phyloP scores from a whole-genome alignment of 495 filamentous ascomycete genomes.

The Trichoderma asperelloides region DNA sequence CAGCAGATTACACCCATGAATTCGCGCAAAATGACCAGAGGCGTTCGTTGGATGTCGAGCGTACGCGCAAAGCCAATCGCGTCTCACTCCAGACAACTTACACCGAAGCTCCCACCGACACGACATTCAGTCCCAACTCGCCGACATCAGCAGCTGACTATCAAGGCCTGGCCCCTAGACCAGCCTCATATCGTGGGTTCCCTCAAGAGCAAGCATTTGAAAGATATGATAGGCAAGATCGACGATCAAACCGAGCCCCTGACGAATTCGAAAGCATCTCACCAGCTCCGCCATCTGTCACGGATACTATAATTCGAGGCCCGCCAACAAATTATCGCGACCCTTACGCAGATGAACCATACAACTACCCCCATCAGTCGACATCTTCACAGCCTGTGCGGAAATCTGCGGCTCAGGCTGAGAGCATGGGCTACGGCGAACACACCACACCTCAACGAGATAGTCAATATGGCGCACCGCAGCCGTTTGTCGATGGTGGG shows the following conservation, averaged over 20 bases:
- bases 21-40: conserved; percentile 18
- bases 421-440: conserved; percentile 33
- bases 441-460: conserved; percentile 21
- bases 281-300: conserved; percentile 38
- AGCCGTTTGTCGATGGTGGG: not conserved
- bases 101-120: conserved; percentile 39
- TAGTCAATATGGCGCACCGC: conserved; percentile 16
- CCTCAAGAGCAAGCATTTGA: not conserved
- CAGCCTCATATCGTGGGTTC: conserved; percentile 26
- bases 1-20: conserved; percentile 30
- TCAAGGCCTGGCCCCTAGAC: conserved; percentile 39
- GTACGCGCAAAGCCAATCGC: conserved; percentile 29
- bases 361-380: not conserved
- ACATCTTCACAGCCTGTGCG: conserved; percentile 22
- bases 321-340: conserved; percentile 51
- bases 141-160: conserved; percentile 37
- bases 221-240: not conserved
- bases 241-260: not conserved
- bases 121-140: conserved; percentile 43
- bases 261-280: conserved; percentile 25
- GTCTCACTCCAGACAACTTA: conserved; percentile 35
- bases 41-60: conserved; percentile 31
- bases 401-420: conserved; percentile 10
- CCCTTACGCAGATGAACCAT: conserved; percentile 34
- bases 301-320: conserved; percentile 49